These are phyloP conservation scores for Anthracocystis panici-leucophaei DNA, from an alignment of 1,284 basidiomycete genomes.

Conservation along the genomic window DNA sequence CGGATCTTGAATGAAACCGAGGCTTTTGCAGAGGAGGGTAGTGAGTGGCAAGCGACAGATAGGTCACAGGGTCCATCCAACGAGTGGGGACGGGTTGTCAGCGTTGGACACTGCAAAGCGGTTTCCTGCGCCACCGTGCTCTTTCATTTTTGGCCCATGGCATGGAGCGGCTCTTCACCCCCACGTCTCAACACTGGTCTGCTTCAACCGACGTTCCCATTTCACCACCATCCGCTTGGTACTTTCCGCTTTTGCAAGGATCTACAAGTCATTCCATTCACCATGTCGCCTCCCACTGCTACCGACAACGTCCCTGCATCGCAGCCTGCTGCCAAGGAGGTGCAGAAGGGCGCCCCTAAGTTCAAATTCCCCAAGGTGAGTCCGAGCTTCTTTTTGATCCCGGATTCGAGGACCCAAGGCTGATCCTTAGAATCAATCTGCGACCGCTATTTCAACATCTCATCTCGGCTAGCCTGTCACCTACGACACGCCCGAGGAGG, in stretches of 20 bases:
- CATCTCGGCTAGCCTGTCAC: constrained; percentile 54
- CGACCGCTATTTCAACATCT: neutral
- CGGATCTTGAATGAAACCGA: neutral
- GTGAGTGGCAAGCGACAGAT: too few relatives aligned
- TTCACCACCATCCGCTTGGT: neutral
- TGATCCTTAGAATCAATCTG: neutral
- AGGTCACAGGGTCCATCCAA: too few relatives aligned
- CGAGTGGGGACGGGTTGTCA: too few relatives aligned
- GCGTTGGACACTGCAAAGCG: too few relatives aligned
- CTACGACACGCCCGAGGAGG: constrained; percentile 71
- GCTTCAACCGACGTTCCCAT: neutral
- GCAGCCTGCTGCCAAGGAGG: constrained; percentile 48
- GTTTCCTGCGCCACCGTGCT: too few relatives aligned
- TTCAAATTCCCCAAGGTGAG: constrained; percentile 53
- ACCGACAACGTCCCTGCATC: constrained; percentile 47
- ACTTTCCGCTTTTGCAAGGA: neutral
- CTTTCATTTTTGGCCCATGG: too few relatives aligned
- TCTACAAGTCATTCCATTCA: neutral
- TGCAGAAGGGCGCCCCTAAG: constrained; percentile 55
- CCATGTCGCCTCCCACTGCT: constrained; percentile 48
- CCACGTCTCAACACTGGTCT: too few relatives aligned
- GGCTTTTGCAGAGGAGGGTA: neutral
- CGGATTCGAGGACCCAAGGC: too few relatives aligned
- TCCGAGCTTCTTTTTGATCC: neutral
- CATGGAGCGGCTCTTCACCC: too few relatives aligned